A percentile compares a stretch with the other conserved stretches of the same genome.
Evolutionary conservation across 257 asterid genomes (phyloP).

Genomic region (Orobanche coerulescens): DNA sequence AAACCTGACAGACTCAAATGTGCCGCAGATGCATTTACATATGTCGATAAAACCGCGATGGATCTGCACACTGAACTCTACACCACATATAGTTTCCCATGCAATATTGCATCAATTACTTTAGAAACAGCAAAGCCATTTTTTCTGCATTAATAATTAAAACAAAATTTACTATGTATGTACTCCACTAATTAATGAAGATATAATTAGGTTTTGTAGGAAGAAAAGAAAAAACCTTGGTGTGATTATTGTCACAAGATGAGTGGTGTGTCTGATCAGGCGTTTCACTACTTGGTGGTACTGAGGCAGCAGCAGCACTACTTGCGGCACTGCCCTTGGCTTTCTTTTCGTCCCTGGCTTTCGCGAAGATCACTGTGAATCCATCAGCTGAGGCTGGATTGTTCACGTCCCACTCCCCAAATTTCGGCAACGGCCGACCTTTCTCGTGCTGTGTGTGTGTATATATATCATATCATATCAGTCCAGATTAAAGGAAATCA

Average conservation of each 20-base stretch:
- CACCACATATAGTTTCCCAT: not conserved
- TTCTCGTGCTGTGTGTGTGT: conserved; percentile 55
- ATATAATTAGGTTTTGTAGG: too few species aligned
- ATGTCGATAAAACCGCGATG: too few species aligned
- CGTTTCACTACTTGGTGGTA: not conserved
- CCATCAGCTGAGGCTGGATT: conserved; percentile 69
- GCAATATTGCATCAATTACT: conserved; percentile 7
- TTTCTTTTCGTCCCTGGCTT: conserved; percentile 54
- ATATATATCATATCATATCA: too few species aligned
- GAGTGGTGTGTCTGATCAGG: conserved; percentile 22
- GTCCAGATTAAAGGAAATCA: too few species aligned
- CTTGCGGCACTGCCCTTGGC: conserved; percentile 31
- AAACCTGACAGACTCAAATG: conserved; percentile 19
- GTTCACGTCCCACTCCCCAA: conserved; percentile 68
- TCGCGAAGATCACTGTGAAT: conserved; percentile 53
- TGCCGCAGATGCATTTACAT: conserved; percentile 21
- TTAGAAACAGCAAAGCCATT: conserved; percentile 43
- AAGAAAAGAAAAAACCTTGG: conserved; percentile 23
- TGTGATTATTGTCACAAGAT: conserved; percentile 2
- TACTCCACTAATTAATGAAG: too few species aligned
- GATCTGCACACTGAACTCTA: too few species aligned
- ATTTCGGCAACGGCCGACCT: conserved; percentile 61
- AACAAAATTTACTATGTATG: too few species aligned
- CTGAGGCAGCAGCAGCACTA: conserved; percentile 19
- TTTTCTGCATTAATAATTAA: conserved; percentile 34